Evolutionary conservation across 2,329 filamentous ascomycete species (phyloP).

Genomic region (Thielaviopsis populi): DNA sequence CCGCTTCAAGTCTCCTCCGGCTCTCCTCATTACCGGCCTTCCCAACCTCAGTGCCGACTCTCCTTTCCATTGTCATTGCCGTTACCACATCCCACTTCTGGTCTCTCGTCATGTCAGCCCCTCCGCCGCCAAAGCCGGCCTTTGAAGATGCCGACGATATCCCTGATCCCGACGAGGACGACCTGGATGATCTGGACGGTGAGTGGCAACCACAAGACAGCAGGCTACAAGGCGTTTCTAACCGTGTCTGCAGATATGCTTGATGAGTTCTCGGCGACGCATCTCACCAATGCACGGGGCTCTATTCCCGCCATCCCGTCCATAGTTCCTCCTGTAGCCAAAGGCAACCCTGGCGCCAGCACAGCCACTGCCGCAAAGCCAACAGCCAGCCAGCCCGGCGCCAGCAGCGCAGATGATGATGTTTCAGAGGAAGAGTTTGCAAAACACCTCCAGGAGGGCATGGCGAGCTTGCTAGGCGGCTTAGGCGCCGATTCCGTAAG

Average conservation of each 20-base stretch:
- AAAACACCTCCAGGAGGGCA: constrained; percentile 15
- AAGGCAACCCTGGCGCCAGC: constrained; percentile 18
- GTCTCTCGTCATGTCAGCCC: not conserved
- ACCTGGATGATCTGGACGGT: constrained; percentile 85
- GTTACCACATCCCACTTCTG: not conserved
- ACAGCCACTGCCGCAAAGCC: not conserved
- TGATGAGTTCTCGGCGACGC: constrained; percentile 62
- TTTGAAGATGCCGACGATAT: constrained; percentile 36
- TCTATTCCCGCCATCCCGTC: constrained; percentile 5
- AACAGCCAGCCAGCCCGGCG: not conserved
- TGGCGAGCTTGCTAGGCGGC: constrained; percentile 14
- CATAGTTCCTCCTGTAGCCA: constrained; percentile 31
- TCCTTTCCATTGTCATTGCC: not conserved
- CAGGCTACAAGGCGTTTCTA: not conserved
- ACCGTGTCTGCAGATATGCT: constrained; percentile 55
- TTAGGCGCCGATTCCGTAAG: constrained; percentile 16
- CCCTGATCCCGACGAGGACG: constrained; percentile 84
- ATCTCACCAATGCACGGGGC: constrained; percentile 3
- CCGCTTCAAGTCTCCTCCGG: not conserved
- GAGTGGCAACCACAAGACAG: constrained; percentile 19
- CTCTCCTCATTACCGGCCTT: not conserved
- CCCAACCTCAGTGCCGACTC: not conserved
- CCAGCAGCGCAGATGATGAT: constrained; percentile 9
- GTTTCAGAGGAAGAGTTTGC: constrained; percentile 16
- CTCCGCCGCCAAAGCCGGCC: constrained; percentile 15